These are phyloP conservation scores for Didymella glomerata DNA, from an alignment of 2,329 filamentous ascomycete genomes.

Conservation along the genomic window DNA sequence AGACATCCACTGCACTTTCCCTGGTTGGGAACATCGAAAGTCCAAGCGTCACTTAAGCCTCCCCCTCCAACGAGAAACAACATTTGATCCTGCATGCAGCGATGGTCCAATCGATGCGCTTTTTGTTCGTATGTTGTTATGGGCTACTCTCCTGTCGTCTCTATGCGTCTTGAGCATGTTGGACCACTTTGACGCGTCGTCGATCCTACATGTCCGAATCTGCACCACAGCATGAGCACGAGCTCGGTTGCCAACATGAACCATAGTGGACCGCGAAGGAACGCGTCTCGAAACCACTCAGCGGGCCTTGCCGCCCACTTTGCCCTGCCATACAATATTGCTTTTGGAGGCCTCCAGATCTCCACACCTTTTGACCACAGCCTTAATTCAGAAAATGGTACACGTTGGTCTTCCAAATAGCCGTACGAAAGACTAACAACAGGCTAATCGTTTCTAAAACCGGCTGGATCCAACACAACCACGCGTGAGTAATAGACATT, in stretches of 20 bases:
- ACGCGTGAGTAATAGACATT: not conserved
- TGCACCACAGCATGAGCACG: constrained; percentile 17
- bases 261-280: constrained; percentile 13
- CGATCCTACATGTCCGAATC: constrained; percentile 2
- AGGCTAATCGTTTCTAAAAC: not conserved
- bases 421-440: not conserved
- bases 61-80: not conserved
- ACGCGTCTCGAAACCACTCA: constrained; percentile 16
- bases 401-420: not conserved
- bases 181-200: constrained; percentile 8
- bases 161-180: not conserved
- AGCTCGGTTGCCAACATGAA: constrained; percentile 16
- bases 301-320: not conserved
- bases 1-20: constrained; percentile 19
- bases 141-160: too few relatives aligned
- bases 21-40: constrained; percentile 14
- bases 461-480: too few relatives aligned
- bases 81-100: not conserved
- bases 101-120: not conserved
- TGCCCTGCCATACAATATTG: not conserved
- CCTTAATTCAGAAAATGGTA: not conserved
- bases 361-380: not conserved
- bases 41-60: constrained; percentile 18
- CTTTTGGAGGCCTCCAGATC: not conserved
- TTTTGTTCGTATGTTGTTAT: not conserved